phyloP scores from a whole-genome alignment of 192 early-diverging fungal genomes.

The Backusella mclennaniae region DNA sequence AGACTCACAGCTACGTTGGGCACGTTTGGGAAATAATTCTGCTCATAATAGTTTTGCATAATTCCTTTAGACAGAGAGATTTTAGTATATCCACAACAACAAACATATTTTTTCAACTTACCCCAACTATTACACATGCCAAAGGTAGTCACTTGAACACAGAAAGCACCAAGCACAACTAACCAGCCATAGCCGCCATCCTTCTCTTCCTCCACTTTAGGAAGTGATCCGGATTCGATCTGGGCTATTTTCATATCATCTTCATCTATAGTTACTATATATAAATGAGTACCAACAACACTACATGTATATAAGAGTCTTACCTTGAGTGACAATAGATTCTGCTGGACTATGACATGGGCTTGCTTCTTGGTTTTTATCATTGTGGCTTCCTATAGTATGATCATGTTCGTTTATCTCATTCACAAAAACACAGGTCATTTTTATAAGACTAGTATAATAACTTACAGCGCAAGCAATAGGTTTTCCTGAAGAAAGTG shows the following conservation, averaged over 20 bases:
- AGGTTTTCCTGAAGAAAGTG: too few species aligned
- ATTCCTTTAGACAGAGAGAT: not conserved
- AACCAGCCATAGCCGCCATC: slow-evolving; percentile 44
- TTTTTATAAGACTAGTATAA: not conserved
- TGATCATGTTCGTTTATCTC: slow-evolving; percentile 5
- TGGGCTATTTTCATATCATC: not conserved
- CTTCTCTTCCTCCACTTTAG: slow-evolving; percentile 5
- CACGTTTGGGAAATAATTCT: slow-evolving; percentile 12
- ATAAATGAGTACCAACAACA: not conserved
- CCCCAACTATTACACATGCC: slow-evolving; percentile 7
- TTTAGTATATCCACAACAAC: not conserved
- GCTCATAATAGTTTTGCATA: slow-evolving; percentile 33
- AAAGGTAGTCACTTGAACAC: slow-evolving; percentile 30
- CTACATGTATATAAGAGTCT: not conserved
- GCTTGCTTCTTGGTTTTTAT: not conserved
- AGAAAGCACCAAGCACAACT: slow-evolving; percentile 41
- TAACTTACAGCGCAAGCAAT: not conserved
- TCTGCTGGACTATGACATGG: not conserved
- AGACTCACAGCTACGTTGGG: slow-evolving; percentile 15
- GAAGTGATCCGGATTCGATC: not conserved
- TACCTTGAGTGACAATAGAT: not conserved
- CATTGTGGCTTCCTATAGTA: not conserved
- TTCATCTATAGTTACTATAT: not conserved
- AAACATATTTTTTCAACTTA: not conserved
- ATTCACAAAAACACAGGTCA: not conserved